These are phyloP conservation scores for Hortiboletus flavorubellus DNA, from an alignment of 768 basidiomycete genomes.

Conservation along the genomic window DNA sequence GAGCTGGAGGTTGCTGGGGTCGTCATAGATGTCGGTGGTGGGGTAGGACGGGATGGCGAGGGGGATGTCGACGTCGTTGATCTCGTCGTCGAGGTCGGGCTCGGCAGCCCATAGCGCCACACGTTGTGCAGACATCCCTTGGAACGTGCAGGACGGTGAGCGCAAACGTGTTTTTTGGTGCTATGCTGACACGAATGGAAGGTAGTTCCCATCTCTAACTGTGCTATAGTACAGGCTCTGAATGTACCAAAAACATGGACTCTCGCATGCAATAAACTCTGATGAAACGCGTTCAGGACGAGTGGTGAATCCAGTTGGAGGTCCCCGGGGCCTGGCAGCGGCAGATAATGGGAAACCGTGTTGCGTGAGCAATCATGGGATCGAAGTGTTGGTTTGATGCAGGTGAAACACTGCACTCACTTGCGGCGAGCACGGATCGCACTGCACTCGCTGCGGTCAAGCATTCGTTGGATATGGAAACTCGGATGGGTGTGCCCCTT, in stretches of 20 bases:
- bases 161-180: not conserved
- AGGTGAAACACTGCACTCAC: not conserved
- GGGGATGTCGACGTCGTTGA: conserved; percentile 62
- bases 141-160: not conserved
- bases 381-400: not conserved
- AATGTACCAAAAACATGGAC: no score
- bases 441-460: no score
- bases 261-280: no score
- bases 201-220: conserved; percentile 12
- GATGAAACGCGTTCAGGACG: no score
- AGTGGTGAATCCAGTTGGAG: no score
- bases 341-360: not conserved
- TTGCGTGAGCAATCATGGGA: no score
- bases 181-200: conserved; percentile 5
- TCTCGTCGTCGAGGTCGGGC: conserved; percentile 74
- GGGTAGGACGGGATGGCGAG: conserved; percentile 28
- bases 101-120: conserved; percentile 75
- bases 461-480: no score
- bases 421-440: not conserved
- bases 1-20: conserved; percentile 49
- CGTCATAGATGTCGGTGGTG: conserved; percentile 30
- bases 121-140: conserved; percentile 54
- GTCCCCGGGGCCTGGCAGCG: not conserved
- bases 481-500: no score
- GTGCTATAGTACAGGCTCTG: no score